Conservation (phyloP, 371 early-diverging fungal species). For the Mucor indicus region DNA sequence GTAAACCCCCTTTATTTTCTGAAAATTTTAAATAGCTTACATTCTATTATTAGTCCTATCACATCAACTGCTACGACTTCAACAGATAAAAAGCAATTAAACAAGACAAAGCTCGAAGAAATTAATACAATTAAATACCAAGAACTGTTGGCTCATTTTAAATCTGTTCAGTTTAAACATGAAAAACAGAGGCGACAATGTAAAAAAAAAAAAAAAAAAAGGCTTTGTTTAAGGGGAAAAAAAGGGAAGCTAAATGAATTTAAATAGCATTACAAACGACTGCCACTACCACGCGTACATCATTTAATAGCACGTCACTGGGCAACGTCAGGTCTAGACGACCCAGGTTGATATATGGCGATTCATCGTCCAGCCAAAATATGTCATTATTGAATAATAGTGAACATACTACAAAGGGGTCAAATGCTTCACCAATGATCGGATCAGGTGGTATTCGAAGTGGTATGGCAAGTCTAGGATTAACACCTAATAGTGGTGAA, state of each 20-base stretch:
- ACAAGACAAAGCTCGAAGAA: conserved; percentile 16
- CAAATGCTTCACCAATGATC: neutral
- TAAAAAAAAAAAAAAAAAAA: conserved; percentile 6
- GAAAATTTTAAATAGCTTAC: no score
- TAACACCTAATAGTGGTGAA: conserved; percentile 1
- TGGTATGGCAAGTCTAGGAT: conserved; percentile 21
- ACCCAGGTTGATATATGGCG: conserved; percentile 11
- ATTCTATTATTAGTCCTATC: conserved; percentile 4
- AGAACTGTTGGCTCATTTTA: conserved; percentile 60
- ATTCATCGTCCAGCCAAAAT: neutral
- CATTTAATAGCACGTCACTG: no score
- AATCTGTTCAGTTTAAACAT: conserved; percentile 55
- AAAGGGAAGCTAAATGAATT: neutral
- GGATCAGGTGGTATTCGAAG: conserved; percentile 14
- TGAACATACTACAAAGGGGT: neutral
- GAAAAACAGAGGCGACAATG: conserved; percentile 52
- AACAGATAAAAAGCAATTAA: conserved; percentile 12
- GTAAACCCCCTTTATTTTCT: conserved; percentile 17
- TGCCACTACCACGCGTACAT: neutral
- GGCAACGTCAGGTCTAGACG: conserved; percentile 8
- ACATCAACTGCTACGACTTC: conserved; percentile 4
- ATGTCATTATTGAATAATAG: neutral
- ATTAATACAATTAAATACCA: conserved; percentile 39
- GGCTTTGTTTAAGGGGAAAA: no score
- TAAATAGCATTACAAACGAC: conserved; percentile 19